Percentiles rank a stretch among this genome's conserved stretches.
These are phyloP conservation scores for Raphanus hybrid DNA, from an alignment of 441 rosid genomes.

Conservation along the genomic window DNA sequence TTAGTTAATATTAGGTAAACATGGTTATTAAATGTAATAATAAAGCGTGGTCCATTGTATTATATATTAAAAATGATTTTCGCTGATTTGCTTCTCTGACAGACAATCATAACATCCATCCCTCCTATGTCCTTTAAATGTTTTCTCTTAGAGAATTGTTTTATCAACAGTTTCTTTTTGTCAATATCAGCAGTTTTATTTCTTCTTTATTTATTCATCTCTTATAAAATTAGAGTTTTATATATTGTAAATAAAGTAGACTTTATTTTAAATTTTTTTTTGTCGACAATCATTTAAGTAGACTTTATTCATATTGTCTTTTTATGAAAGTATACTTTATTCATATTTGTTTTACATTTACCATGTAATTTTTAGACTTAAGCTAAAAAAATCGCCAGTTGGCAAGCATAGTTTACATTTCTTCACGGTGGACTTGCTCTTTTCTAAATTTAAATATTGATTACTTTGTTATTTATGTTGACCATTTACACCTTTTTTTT, in stretches of 20 bases:
- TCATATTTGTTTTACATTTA: too few species aligned
- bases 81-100: conserved; percentile 42
- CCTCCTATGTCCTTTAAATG: conserved; percentile 32
- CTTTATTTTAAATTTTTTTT: too few species aligned
- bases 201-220: neutral
- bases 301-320: neutral
- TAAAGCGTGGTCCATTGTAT: conserved; percentile 26
- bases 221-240: neutral
- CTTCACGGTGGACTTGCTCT: neutral
- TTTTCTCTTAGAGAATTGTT: neutral
- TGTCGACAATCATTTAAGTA: too few species aligned
- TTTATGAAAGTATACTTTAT: too few species aligned
- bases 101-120: conserved; percentile 41
- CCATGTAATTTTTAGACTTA: too few species aligned
- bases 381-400: too few species aligned
- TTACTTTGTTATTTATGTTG: neutral
- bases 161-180: neutral
- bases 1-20: conserved; percentile 57
- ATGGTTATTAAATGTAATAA: conserved; percentile 43
- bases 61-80: conserved; percentile 44
- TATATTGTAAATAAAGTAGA: conserved; percentile 29
- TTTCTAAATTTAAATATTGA: neutral
- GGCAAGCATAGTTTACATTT: too few species aligned
- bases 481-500: neutral
- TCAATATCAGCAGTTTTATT: neutral